Evolutionary conservation across 305 asterid species (phyloP).

Genomic region (Coffea humblotiana): DNA sequence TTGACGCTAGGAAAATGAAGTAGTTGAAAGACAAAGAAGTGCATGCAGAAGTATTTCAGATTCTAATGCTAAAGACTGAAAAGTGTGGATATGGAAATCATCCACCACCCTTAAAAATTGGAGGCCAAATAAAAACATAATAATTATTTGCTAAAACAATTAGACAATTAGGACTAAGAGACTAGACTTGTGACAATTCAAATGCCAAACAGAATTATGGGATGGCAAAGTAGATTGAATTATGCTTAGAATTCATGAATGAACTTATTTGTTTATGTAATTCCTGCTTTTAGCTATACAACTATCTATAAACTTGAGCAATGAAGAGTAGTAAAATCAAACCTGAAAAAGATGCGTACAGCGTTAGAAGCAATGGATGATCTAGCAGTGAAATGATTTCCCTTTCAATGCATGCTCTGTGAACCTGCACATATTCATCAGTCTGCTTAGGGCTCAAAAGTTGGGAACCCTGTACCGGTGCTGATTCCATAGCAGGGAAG

Average conservation of each 20-base stretch:
- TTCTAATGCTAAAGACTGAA: neutral
- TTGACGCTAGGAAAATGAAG: no score
- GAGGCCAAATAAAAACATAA: neutral
- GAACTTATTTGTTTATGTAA: neutral
- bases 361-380: constrained; percentile 97
- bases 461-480: neutral
- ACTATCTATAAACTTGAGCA: constrained; percentile 6
- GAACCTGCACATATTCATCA: constrained; percentile 62
- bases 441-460: neutral
- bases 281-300: neutral
- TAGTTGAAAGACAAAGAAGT: neutral
- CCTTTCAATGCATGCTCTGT: constrained; percentile 92
- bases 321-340: constrained; percentile 46
- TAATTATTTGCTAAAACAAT: neutral
- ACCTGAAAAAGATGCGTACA: constrained; percentile 97
- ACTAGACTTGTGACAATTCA: neutral
- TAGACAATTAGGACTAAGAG: neutral
- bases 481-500: neutral
- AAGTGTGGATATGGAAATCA: no score
- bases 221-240: neutral
- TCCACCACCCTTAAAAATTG: neutral
- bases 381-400: constrained; percentile 87
- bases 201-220: neutral
- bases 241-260: neutral
- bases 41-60: neutral